Percentiles rank a stretch among this genome's conserved stretches.
These are phyloP conservation scores for Solanum habrochaites DNA, from an alignment of 257 asterid genomes.

Conservation along the genomic window DNA sequence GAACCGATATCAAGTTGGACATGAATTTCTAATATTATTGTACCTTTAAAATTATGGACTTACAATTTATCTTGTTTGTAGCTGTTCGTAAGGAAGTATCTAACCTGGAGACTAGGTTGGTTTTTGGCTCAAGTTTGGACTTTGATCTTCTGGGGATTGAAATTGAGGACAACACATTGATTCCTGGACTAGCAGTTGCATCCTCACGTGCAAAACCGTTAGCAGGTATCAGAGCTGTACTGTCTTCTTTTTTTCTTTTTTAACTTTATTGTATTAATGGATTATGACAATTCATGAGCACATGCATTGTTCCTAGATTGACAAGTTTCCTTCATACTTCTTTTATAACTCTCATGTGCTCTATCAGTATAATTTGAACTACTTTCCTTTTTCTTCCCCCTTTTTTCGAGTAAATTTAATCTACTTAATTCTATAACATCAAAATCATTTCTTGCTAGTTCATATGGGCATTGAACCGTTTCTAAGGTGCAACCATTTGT, in stretches of 20 bases:
- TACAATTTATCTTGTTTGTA: conserved; percentile 13
- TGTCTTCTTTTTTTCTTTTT: too few relatives aligned
- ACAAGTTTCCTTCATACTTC: background rate
- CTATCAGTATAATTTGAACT: background rate
- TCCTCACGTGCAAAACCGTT: conserved; percentile 77
- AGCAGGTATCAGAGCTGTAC: conserved; percentile 42
- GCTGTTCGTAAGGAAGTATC: conserved; percentile 75
- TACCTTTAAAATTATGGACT: background rate
- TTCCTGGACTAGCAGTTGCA: conserved; percentile 92
- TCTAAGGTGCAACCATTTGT: background rate
- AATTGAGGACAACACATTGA: conserved; percentile 51
- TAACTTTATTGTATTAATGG: background rate
- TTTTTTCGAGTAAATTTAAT: background rate
- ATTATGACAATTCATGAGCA: background rate
- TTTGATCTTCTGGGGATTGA: conserved; percentile 92
- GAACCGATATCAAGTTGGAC: background rate
- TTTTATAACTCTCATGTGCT: background rate
- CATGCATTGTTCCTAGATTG: background rate
- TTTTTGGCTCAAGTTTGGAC: conserved; percentile 74
- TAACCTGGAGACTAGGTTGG: conserved; percentile 38
- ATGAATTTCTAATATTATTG: background rate
- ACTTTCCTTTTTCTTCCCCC: background rate
- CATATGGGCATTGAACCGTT: background rate
- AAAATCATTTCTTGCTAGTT: background rate
- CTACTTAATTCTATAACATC: background rate